Conservation (phyloP, 192 early-diverging fungal species). For the Kickxella alabastrina region DNA sequence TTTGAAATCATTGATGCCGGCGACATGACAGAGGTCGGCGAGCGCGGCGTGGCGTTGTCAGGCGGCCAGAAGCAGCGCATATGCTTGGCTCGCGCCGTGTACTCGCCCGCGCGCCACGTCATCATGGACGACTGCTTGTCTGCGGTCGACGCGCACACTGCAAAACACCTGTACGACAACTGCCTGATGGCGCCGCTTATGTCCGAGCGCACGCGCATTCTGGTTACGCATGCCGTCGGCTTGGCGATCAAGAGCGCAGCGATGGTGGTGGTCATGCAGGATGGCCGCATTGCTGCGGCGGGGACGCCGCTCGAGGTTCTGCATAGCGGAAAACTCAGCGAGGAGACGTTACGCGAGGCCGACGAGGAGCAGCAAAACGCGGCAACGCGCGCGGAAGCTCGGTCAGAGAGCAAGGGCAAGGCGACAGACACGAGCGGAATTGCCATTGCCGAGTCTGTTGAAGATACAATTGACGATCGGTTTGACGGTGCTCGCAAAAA, state of each 20-base stretch:
- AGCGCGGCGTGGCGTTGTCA: slow-evolving; percentile 79
- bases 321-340: slow-evolving; percentile 31
- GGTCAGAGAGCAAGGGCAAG: slow-evolving; percentile 19
- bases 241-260: slow-evolving; percentile 57
- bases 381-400: slow-evolving; percentile 18
- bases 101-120: slow-evolving; percentile 65
- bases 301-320: slow-evolving; percentile 52
- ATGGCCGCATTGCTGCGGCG: slow-evolving; percentile 57
- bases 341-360: slow-evolving; percentile 25
- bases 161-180: slow-evolving; percentile 74
- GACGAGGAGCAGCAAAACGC: slow-evolving; percentile 31
- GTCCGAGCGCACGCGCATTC: slow-evolving; percentile 69
- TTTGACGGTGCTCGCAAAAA: slow-evolving; percentile 19
- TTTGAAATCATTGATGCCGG: slow-evolving; percentile 80
- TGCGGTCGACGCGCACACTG: slow-evolving; percentile 97
- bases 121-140: slow-evolving; percentile 87
- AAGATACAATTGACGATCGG: slow-evolving; percentile 9
- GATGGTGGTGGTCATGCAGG: slow-evolving; percentile 62
- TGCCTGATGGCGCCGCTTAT: slow-evolving; percentile 69
- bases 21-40: slow-evolving; percentile 91
- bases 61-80: slow-evolving; percentile 90
- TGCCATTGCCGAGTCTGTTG: background rate
- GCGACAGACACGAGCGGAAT: slow-evolving; percentile 19
- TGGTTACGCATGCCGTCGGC: slow-evolving; percentile 92
- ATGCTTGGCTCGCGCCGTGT: slow-evolving; percentile 81